Evolutionary conservation across 2,329 filamentous ascomycete species (phyloP).

Genomic region (Pseudocercospora macadamiae): DNA sequence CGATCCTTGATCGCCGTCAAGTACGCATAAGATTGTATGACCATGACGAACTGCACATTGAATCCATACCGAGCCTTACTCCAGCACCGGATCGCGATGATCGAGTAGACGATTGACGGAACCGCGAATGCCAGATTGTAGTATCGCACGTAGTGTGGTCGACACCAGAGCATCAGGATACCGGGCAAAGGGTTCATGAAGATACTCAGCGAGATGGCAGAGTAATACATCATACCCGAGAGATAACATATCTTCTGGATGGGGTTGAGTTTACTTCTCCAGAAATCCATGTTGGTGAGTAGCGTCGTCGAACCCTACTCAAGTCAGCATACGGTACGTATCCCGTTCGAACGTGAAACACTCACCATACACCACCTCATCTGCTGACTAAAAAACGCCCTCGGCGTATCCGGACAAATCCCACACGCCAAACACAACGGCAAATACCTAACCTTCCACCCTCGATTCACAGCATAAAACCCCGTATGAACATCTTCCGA

Average conservation of each 20-base stretch:
- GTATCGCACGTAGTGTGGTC: slow-evolving; percentile 48
- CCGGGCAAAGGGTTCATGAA: slow-evolving; percentile 48
- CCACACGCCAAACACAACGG: slow-evolving; percentile 48
- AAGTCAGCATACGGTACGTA: background rate
- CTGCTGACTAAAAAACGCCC: slow-evolving; percentile 50
- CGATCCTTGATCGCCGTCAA: slow-evolving; percentile 49
- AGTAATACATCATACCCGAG: slow-evolving; percentile 47
- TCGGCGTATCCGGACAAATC: slow-evolving; percentile 48
- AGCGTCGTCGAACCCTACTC: slow-evolving; percentile 43
- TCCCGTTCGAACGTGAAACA: background rate
- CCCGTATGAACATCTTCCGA: slow-evolving; percentile 52
- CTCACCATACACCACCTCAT: slow-evolving; percentile 47
- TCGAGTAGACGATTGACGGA: slow-evolving; percentile 45
- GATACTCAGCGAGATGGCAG: slow-evolving; percentile 45
- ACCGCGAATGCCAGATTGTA: slow-evolving; percentile 51
- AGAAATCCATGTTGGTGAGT: slow-evolving; percentile 47
- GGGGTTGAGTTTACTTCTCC: slow-evolving; percentile 42
- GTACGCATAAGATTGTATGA: slow-evolving; percentile 49
- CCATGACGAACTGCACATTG: slow-evolving; percentile 49
- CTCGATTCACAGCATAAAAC: slow-evolving; percentile 47
- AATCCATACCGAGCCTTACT: slow-evolving; percentile 47
- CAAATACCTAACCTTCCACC: slow-evolving; percentile 49
- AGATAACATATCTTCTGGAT: slow-evolving; percentile 50
- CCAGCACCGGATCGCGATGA: slow-evolving; percentile 47
- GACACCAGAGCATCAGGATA: slow-evolving; percentile 45